Evolutionary conservation across 2,329 filamentous ascomycete genomes (phyloP), one percentile per base, ranked within the genome.

Genomic region (Hirsutella thompsonii): DNA sequence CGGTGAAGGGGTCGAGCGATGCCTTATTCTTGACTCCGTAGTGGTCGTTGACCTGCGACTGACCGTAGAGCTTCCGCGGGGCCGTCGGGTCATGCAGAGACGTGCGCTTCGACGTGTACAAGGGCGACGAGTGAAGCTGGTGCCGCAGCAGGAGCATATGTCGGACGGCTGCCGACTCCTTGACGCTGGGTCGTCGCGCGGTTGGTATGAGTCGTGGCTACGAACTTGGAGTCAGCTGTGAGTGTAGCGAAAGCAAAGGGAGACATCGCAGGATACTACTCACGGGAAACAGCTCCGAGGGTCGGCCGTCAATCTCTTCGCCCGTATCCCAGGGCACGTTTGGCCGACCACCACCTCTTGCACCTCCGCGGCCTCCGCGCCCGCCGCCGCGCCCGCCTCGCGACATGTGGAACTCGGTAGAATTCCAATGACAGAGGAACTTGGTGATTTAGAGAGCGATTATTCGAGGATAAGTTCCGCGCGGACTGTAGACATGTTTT

Each of bases 261-360:
- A 13, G 26, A 18, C 6, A 33, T 9, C 28, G 19, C 16, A 10
- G 50, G 23, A 20, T 30, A 11, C 19, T 8, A 21, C 67, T 44
- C 55, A 75, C 72, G 0, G 74, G 74, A 45, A 78, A 78, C 9
- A 74, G 67, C 48, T 78, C 74, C n/a, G 70, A 71, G 6, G 74
- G 74, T 26, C 70, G 64, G 39, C 67, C 67, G 53, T 76, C 71
- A 8, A 71, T 68, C 47, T 77, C 74, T 47, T 74, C 70, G 33
- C 67, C 62, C 16, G 58, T 64, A 36, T 68, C 67, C 68, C 72
- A 76, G 0, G 72, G 67, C 41, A 74, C 62, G 21, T 66, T 64
- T 10, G 64, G 66, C 16, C 64, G 56, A 37, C 68, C 64, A 36
- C 67, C 63, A 37, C 61, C 63, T 39, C 68, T 55, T n/a, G 62